phyloP scores from a whole-genome alignment of 2,329 filamentous ascomycete species.

The Aspergillus sp. region DNA sequence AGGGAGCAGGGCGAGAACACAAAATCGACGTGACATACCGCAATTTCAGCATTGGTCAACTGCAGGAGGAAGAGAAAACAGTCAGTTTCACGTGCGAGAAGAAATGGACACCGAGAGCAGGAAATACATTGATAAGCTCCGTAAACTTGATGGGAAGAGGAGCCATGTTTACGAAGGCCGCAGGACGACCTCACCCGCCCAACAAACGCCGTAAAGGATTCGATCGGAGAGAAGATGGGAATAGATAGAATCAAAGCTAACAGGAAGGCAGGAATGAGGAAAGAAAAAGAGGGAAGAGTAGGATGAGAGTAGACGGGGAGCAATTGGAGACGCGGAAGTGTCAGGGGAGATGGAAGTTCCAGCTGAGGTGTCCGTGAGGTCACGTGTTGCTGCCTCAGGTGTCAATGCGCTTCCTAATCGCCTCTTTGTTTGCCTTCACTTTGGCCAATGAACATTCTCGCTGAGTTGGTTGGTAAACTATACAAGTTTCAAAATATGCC shows the following conservation, averaged over 20 bases:
- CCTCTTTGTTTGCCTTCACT: no score
- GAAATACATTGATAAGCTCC: slow-evolving; percentile 69
- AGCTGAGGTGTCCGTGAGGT: background rate
- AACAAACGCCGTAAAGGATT: slow-evolving; percentile 29
- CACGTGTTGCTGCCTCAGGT: no score
- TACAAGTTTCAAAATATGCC: no score
- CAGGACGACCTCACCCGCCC: slow-evolving; percentile 34
- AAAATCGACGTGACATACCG: slow-evolving; percentile 35
- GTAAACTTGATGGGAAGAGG: slow-evolving; percentile 86
- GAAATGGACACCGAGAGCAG: slow-evolving; percentile 24
- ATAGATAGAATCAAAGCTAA: background rate
- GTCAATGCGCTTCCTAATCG: no score
- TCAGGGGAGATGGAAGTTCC: no score
- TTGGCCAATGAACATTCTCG: no score
- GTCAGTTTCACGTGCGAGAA: slow-evolving; percentile 21
- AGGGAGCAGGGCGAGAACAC: background rate
- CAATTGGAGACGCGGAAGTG: background rate
- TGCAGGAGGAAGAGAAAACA: slow-evolving; percentile 18
- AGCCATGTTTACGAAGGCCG: slow-evolving; percentile 41
- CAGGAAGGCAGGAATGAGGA: background rate
- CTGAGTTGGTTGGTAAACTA: no score
- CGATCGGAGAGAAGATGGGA: slow-evolving; percentile 8
- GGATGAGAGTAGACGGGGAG: background rate
- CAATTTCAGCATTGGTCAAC: slow-evolving; percentile 46
- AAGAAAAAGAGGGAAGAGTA: background rate